phyloP scores from a whole-genome alignment of 1,284 basidiomycete genomes.

The Naganishia albida region DNA sequence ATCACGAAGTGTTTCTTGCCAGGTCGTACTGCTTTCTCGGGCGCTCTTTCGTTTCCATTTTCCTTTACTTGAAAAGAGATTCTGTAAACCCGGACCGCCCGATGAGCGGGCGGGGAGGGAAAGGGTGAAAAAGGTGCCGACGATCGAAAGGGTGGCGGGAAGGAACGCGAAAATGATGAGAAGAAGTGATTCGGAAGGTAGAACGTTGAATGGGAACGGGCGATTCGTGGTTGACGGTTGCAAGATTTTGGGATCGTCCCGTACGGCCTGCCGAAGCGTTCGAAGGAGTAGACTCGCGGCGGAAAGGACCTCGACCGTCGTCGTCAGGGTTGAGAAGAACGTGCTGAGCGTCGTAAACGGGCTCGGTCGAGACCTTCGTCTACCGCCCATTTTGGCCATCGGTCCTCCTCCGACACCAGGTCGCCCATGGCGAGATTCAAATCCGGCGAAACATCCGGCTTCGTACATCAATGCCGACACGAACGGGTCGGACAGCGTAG shows the following conservation, averaged over 20 bases:
- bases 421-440: constrained; percentile 24
- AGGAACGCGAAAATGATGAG: constrained; percentile 71
- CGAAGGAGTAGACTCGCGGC: constrained; percentile 65
- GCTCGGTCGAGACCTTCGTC: constrained; percentile 15
- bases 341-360: constrained; percentile 54
- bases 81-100: constrained; percentile 1
- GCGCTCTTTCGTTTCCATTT: constrained; percentile 27
- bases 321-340: constrained; percentile 71
- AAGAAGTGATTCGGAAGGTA: constrained; percentile 60
- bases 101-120: constrained; percentile 61
- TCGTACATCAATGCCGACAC: constrained; percentile 75
- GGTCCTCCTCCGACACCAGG: constrained; percentile 15
- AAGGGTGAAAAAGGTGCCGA: constrained; percentile 67
- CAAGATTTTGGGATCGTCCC: constrained; percentile 1
- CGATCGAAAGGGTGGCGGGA: constrained; percentile 69
- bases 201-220: constrained; percentile 15
- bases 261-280: constrained; percentile 27
- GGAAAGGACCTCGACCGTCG: constrained; percentile 51
- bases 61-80: constrained; percentile 2
- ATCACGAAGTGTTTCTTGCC: constrained; percentile 49
- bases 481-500: constrained; percentile 68
- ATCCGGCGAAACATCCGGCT: constrained; percentile 57
- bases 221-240: not conserved
- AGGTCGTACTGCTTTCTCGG: constrained; percentile 37
- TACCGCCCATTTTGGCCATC: constrained; percentile 6